Evolutionary conservation across 164 flowering plant species (phyloP), one percentile per base, ranked within the genome.

Genomic region (Magnolia kwangsiensis): DNA sequence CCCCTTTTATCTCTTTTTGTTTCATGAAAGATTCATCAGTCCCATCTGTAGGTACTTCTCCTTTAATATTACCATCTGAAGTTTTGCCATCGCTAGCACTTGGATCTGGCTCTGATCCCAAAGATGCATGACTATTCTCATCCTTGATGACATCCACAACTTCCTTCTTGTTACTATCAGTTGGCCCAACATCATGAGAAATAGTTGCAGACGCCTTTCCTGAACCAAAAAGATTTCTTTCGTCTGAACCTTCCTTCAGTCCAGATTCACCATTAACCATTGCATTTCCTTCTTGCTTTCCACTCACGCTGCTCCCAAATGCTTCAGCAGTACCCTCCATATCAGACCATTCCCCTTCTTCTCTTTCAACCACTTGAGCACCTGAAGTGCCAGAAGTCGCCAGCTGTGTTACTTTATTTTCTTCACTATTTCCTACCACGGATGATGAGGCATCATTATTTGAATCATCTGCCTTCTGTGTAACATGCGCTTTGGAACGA

Each of bases 291-390:
- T 86, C 88, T 23, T 75, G 80, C 72, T 71, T 70, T 78, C 61
- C 58, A 72, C 69, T 75, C 21, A 74, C 23, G 71, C 58, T 74
- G 69, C 79, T 79, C 49, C 49, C 80, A 74, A 75, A 8, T 72
- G 72, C 84, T 81, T 86, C 86, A 51, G 75, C 83, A 69, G 81
- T 80, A 21, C 83, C 86, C 78, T 92, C 98, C 50, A 78, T 89
- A 82, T 91, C 98, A 75, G 97, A 91, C 98, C 96, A 93, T 81
- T 95, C 98, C 50, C 98, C 98, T 85, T 95, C 99, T 85, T 95
- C 98, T 85, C 89, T 92, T 80, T 93, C 99, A 64, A 81, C 81
- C 18, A 69, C 80, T 76, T 80, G 83, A 81, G 74, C 80, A 75
- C 86, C 84, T 50, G 65, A 69, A 76, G 79, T 55, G 73, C 72